phyloP scores from a whole-genome alignment of 805 yeast species.

The Teunomyces tritomae region DNA sequence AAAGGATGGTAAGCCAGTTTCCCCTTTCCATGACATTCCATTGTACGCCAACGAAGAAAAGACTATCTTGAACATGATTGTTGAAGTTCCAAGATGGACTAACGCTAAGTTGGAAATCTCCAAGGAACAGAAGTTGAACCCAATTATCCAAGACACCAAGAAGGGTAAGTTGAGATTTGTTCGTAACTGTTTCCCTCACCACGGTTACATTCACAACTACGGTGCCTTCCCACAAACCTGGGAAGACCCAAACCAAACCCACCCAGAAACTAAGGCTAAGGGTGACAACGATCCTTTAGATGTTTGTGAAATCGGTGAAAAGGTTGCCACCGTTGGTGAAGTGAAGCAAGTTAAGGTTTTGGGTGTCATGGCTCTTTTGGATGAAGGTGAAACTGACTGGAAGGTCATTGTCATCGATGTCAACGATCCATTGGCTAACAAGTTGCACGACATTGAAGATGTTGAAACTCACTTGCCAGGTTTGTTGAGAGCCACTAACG shows the following conservation, averaged over 20 bases:
- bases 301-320: conserved; percentile 50
- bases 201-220: conserved; percentile 97
- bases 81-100: conserved; percentile 98
- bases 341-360: conserved; percentile 64
- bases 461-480: conserved; percentile 69
- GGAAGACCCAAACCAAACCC: conserved; percentile 68
- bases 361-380: conserved; percentile 76
- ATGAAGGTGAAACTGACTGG: conserved; percentile 98
- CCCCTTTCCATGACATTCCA: conserved; percentile 80
- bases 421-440: conserved; percentile 60
- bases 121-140: conserved; percentile 81
- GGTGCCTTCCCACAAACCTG: conserved; percentile 98
- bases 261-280: conserved; percentile 58
- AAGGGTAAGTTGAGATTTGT: conserved; percentile 95
- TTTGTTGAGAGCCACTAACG: conserved; percentile 62
- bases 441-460: conserved; percentile 63
- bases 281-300: conserved; percentile 50
- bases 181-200: conserved; percentile 97
- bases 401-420: conserved; percentile 71
- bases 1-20: conserved; percentile 89
- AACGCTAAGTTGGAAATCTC: conserved; percentile 95
- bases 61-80: conserved; percentile 76
- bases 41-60: conserved; percentile 92
- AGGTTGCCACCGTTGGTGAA: conserved; percentile 47
- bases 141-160: conserved; percentile 95